These are phyloP conservation scores for Elongisporangium anandrum DNA, from an alignment of 352 stramenopile genomes.

Conservation along the genomic window DNA sequence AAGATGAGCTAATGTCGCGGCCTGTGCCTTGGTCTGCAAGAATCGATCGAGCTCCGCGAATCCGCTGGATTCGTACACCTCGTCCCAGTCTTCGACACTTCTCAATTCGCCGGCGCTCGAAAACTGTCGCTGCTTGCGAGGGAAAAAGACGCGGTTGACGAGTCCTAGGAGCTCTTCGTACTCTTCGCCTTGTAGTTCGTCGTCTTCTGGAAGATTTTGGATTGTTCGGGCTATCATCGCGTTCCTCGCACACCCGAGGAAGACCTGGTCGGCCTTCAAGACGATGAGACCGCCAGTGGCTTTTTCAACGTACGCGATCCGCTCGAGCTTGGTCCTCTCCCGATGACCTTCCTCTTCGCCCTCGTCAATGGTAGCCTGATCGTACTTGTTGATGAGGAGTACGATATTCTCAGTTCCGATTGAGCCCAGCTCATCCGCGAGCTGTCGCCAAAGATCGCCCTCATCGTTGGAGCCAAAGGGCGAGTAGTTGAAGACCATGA, in stretches of 20 bases:
- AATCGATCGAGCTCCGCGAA: not conserved
- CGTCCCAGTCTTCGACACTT: not conserved
- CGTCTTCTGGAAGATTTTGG: too few species aligned
- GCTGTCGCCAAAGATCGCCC: too few species aligned
- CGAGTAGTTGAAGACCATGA: too few species aligned
- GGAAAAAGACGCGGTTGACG: not conserved
- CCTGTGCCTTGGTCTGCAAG: not conserved
- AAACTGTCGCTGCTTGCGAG: not conserved
- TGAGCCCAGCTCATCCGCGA: too few species aligned
- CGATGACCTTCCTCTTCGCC: not conserved
- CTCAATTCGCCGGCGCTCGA: not conserved
- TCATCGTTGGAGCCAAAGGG: too few species aligned
- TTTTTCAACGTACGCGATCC: too few species aligned
- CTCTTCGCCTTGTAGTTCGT: not conserved
- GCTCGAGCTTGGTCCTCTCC: too few species aligned
- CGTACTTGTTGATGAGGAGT: conserved; percentile 2
- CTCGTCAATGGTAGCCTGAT: not conserved
- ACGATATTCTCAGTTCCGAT: not conserved
- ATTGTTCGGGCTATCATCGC: too few species aligned
- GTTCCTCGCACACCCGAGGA: not conserved
- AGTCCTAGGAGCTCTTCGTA: not conserved
- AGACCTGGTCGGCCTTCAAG: not conserved
- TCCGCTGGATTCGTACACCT: not conserved
- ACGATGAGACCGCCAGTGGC: too few species aligned
- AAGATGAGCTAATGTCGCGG: not conserved